Evolutionary conservation across 768 basidiomycete genomes (phyloP), one percentile per base, ranked within the genome.

Genomic region (Arthromyces matolae): DNA sequence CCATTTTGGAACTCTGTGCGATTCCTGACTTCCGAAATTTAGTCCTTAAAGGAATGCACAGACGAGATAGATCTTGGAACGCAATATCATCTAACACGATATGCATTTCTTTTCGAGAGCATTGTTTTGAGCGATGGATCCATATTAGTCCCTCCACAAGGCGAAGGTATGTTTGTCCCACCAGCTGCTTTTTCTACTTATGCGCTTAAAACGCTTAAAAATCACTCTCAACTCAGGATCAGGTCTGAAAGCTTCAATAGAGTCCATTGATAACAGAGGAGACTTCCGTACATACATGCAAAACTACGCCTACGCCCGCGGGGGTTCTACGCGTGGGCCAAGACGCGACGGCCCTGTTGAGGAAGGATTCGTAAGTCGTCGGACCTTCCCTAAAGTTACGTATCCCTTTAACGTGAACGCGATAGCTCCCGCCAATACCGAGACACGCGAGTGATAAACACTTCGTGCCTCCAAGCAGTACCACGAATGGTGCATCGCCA

Each of bases 261-360:
- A 97, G 64, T 79, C 82, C 5, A 96, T 99, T 56, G 95, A 99
- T 67, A 93, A 93, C 58, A 82, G 93, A 31, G 77, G 84, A 28
- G 96, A 99, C 67, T 98, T 99, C 72, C 95, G 89, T 70, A 82
- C 78, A 7, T 99, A 86, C 63, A 97, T 99, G 94, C 92, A 96
- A 63, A 93, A 96, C 63, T 99, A 95, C 62, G 86, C 89, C 0
- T 92, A 94, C 60, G 92, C 92, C 23, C 87, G 89, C 51, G 89
- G 86, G 9, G 72, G 76, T 31, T 70, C 71, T 23, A 65, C 69
- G 12, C 74, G 83, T 31, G 91, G 89, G n/a, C 91, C 89, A 23
- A 76, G 89, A 51, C 75, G 93, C 52, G 91, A 96, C 56, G 94
- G 91, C 3, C 92, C 93, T 3, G 73, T 79, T 43, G 91, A 97